Conservation (phyloP, 176 grass and related monocot genomes). For the Aegilops tauschii region DNA sequence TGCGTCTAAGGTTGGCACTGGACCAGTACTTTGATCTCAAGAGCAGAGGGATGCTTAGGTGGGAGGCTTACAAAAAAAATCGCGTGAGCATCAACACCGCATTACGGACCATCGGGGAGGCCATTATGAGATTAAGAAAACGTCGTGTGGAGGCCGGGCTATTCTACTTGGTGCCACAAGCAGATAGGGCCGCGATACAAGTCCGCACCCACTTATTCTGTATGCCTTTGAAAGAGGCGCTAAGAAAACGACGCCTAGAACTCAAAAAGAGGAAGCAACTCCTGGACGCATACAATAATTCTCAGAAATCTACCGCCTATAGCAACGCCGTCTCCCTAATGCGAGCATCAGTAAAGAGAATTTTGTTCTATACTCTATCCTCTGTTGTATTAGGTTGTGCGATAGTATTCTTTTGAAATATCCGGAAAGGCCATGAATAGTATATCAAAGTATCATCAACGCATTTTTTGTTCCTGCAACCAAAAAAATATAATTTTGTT, state of each 20-base stretch:
- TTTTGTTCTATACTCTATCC: neutral
- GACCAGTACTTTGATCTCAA: neutral
- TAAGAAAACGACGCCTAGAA: neutral
- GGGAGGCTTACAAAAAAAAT: neutral
- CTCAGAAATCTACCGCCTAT: neutral
- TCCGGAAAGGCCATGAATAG: neutral
- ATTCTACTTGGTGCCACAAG: neutral
- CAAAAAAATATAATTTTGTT: neutral
- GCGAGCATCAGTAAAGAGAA: neutral
- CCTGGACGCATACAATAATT: neutral
- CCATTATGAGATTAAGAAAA: neutral
- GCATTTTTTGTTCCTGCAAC: too few species aligned
- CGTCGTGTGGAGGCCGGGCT: neutral
- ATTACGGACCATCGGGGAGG: neutral
- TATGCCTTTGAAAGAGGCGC: neutral
- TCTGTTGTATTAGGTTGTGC: neutral
- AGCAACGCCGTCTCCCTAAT: neutral
- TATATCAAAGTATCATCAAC: neutral
- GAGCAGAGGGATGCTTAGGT: neutral
- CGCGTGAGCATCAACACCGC: neutral
- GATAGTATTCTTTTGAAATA: neutral
- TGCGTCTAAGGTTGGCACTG: neutral
- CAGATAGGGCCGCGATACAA: neutral
- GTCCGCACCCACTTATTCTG: neutral
- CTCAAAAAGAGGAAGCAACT: neutral